These are phyloP conservation scores for Letharia columbiana DNA, from an alignment of 495 filamentous ascomycete genomes.

Conservation along the genomic window DNA sequence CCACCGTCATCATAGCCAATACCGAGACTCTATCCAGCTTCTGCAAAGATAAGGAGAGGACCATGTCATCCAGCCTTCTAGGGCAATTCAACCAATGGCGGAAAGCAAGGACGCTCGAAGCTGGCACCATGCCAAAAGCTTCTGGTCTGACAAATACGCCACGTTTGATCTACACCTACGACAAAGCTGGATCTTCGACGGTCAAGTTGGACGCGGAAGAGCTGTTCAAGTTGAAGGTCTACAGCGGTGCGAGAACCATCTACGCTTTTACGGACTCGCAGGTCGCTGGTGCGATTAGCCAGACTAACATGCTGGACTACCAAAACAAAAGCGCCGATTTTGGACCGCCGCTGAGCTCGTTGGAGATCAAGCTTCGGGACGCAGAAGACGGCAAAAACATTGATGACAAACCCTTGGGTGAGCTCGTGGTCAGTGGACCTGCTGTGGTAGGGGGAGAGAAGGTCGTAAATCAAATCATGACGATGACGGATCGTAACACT, in stretches of 20 bases:
- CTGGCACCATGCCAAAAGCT: conserved; percentile 55
- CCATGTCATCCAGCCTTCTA: conserved; percentile 41
- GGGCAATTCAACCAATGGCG: conserved; percentile 58
- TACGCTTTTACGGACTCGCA: conserved; percentile 76
- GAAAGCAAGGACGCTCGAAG: conserved; percentile 56
- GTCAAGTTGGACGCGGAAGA: conserved; percentile 53
- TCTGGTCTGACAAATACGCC: conserved; percentile 31
- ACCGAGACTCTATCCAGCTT: conserved; percentile 62
- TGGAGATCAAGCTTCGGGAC: conserved; percentile 66
- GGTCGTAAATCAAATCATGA: conserved; percentile 48
- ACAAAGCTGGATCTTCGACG: conserved; percentile 43
- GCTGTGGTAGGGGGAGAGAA: conserved; percentile 58
- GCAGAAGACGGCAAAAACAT: conserved; percentile 51
- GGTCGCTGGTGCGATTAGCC: conserved; percentile 75
- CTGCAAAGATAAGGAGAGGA: conserved; percentile 46
- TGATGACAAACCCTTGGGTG: conserved; percentile 46
- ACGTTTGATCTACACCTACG: conserved; percentile 56
- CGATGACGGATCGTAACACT: conserved; percentile 46
- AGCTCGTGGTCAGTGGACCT: conserved; percentile 59
- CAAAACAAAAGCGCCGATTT: conserved; percentile 55
- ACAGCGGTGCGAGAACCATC: conserved; percentile 69
- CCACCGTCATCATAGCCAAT: conserved; percentile 76
- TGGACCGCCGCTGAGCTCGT: conserved; percentile 68
- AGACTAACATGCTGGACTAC: conserved; percentile 86
- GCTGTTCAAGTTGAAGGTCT: conserved; percentile 70